A percentile compares a stretch with the other conserved stretches of the same genome.
phyloP scores from a whole-genome alignment of 441 rosid genomes.

The Raphanus hybrid region DNA sequence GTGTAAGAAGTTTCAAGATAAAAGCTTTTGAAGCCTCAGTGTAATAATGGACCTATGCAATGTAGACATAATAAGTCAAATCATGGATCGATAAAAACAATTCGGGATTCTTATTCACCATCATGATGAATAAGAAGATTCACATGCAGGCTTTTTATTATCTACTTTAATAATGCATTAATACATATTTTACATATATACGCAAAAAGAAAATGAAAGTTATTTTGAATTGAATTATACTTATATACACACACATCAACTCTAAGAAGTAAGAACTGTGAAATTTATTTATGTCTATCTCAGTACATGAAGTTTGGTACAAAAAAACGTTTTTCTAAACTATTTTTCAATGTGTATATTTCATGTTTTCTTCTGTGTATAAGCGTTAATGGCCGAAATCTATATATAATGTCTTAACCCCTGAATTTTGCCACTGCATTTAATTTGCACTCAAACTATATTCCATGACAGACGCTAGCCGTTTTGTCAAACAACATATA shows the following conservation, averaged over 20 bases:
- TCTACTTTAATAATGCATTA: slow-evolving; percentile 50
- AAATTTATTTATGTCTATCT: background rate
- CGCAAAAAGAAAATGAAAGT: slow-evolving; percentile 9
- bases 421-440: slow-evolving; percentile 49
- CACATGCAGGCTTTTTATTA: slow-evolving; percentile 47
- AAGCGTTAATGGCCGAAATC: background rate
- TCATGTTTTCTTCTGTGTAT: background rate
- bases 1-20: slow-evolving; percentile 44
- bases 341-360: background rate
- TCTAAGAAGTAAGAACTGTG: background rate
- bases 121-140: slow-evolving; percentile 47
- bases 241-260: background rate
- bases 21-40: slow-evolving; percentile 39
- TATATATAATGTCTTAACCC: slow-evolving; percentile 38
- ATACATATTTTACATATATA: slow-evolving; percentile 37
- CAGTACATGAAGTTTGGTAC: background rate
- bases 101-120: slow-evolving; percentile 36
- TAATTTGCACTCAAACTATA: slow-evolving; percentile 41
- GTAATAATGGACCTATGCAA: slow-evolving; percentile 47
- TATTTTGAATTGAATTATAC: slow-evolving; percentile 36
- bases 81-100: slow-evolving; percentile 25
- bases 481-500: slow-evolving; percentile 41
- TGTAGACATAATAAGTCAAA: slow-evolving; percentile 31
- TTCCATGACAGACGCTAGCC: slow-evolving; percentile 48
- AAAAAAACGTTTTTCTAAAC: background rate